phyloP scores from a whole-genome alignment of 129 eudicot species.

The Lactuca sativa region DNA sequence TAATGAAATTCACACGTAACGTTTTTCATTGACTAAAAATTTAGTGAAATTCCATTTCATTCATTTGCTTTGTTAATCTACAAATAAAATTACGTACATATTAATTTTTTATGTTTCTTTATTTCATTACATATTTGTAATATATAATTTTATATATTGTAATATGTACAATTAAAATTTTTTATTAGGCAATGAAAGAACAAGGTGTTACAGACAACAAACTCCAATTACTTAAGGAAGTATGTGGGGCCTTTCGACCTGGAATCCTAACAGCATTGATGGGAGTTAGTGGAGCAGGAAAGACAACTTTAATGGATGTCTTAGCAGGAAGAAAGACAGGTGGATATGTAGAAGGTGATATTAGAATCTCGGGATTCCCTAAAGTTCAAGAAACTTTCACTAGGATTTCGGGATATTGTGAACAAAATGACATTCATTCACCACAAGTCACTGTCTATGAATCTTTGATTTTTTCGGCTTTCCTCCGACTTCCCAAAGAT shows the following conservation, averaged over 20 bases:
- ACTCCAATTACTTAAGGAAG: conserved; percentile 38
- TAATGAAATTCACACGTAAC: too few species aligned
- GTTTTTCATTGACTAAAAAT: too few species aligned
- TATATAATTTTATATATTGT: too few species aligned
- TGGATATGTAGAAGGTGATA: conserved; percentile 48
- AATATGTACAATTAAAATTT: too few species aligned
- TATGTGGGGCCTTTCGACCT: conserved; percentile 50
- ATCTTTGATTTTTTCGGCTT: conserved; percentile 52
- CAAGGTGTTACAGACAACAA: conserved; percentile 34
- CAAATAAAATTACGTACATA: too few species aligned
- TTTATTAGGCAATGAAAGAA: conserved; percentile 35
- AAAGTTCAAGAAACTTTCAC: conserved; percentile 51
- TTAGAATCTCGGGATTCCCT: conserved; percentile 52
- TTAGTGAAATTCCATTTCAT: not conserved
- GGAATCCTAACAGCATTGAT: conserved; percentile 55
- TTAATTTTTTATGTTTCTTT: too few species aligned
- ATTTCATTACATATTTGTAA: too few species aligned
- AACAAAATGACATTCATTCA: conserved; percentile 56
- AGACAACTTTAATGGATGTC: conserved; percentile 57
- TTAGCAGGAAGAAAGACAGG: conserved; percentile 54
- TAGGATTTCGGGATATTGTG: conserved; percentile 55
- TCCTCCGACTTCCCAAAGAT: conserved; percentile 42
- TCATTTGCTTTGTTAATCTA: not conserved
- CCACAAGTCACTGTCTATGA: conserved; percentile 55
- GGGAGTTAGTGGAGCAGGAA: conserved; percentile 64